A percentile compares a stretch with the other conserved stretches of the same genome.
Conservation (phyloP, 805 yeast species). For the Scheffersomyces lignosus region DNA sequence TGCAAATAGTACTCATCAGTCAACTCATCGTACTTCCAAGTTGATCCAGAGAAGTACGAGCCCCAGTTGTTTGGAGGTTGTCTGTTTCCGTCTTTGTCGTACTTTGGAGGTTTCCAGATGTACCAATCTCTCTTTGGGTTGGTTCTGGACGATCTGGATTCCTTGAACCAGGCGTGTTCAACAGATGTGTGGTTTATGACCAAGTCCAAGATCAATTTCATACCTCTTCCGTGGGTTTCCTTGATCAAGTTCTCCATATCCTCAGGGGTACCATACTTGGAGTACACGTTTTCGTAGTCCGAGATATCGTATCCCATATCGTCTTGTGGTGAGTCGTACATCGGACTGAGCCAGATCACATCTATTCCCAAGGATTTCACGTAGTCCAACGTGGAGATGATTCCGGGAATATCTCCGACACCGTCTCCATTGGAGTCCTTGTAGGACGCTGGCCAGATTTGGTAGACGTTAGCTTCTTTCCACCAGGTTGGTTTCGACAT, state of each 20-base stretch:
- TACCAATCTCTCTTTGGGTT: slow-evolving; percentile 63
- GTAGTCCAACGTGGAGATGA: slow-evolving; percentile 51
- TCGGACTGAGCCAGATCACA: slow-evolving; percentile 59
- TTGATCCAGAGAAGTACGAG: slow-evolving; percentile 51
- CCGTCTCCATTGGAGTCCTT: slow-evolving; percentile 62
- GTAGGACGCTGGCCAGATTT: slow-evolving; percentile 61
- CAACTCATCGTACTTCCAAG: slow-evolving; percentile 55
- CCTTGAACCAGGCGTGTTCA: slow-evolving; percentile 58
- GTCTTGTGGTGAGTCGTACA: slow-evolving; percentile 57
- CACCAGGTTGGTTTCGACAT: slow-evolving; percentile 42
- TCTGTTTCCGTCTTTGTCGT: slow-evolving; percentile 48
- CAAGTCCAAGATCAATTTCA: slow-evolving; percentile 53
- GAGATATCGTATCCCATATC: slow-evolving; percentile 66
- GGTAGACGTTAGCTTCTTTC: slow-evolving; percentile 58
- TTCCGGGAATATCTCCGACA: slow-evolving; percentile 58
- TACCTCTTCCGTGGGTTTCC: slow-evolving; percentile 48
- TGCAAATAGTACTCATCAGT: slow-evolving; percentile 57
- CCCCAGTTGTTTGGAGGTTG: slow-evolving; percentile 60
- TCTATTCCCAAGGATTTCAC: slow-evolving; percentile 50
- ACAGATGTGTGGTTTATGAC: slow-evolving; percentile 59
- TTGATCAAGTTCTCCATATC: slow-evolving; percentile 50
- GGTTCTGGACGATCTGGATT: slow-evolving; percentile 48
- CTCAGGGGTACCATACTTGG: slow-evolving; percentile 53
- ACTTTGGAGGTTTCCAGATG: slow-evolving; percentile 53
- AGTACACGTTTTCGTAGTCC: slow-evolving; percentile 53